Conservation (phyloP, 1,284 basidiomycete species). For the Tylopilus orsonianus region DNA sequence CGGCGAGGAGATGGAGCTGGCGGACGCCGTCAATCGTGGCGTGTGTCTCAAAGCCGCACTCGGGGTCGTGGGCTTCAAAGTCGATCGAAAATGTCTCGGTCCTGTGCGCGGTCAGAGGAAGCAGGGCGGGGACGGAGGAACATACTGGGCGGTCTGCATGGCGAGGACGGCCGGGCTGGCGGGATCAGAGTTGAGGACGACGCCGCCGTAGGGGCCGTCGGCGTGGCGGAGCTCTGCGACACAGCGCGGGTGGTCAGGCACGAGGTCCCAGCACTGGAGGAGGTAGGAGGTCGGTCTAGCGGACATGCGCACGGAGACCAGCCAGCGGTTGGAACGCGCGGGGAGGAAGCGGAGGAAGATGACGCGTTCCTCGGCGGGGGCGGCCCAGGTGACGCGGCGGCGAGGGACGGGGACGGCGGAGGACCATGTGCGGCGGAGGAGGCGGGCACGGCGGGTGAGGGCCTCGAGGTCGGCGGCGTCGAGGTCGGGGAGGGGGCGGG, state of each 20-base stretch:
- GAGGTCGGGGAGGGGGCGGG: constrained; percentile 34
- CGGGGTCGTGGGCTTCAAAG: constrained; percentile 32
- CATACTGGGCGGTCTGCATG: constrained; percentile 42
- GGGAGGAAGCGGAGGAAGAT: constrained; percentile 50
- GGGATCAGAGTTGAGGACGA: constrained; percentile 41
- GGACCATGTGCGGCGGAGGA: constrained; percentile 49
- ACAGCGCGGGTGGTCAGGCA: constrained; percentile 29
- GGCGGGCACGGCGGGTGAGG: constrained; percentile 39
- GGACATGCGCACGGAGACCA: constrained; percentile 44
- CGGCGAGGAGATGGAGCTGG: constrained; percentile 37
- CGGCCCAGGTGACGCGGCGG: constrained; percentile 29
- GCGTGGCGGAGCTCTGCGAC: constrained; percentile 38
- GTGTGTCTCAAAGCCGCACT: constrained; percentile 38
- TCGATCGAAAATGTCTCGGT: constrained; percentile 24
- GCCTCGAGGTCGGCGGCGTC: constrained; percentile 44
- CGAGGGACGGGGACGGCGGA: constrained; percentile 38
- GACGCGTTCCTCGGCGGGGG: constrained; percentile 30
- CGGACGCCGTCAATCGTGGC: constrained; percentile 34
- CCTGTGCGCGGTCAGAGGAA: constrained; percentile 2
- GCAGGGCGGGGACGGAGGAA: background rate
- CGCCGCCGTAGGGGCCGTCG: constrained; percentile 36
- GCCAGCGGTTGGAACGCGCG: constrained; percentile 37
- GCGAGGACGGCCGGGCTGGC: constrained; percentile 36
- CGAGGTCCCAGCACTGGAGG: constrained; percentile 57
- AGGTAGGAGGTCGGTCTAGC: constrained; percentile 31